A percentile compares a stretch with the other conserved stretches of the same genome.
Evolutionary conservation across 2,329 filamentous ascomycete species (phyloP).

Genomic region (Xylaria sp.): DNA sequence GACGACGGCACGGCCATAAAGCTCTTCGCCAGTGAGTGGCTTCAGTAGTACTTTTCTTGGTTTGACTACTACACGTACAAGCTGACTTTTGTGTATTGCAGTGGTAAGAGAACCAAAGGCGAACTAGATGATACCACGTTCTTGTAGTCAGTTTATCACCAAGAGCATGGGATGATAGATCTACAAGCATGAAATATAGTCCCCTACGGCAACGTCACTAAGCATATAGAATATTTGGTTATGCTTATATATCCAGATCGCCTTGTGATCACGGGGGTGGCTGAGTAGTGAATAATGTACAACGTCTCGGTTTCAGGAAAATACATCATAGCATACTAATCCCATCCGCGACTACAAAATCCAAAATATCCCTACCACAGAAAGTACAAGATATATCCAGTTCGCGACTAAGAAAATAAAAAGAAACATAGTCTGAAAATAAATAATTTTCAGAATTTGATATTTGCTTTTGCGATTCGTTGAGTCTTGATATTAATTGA

Average conservation of each 20-base stretch:
- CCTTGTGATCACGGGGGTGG: no score
- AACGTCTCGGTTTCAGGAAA: no score
- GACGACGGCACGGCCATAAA: slow-evolving; percentile 68
- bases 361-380: no score
- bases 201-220: not conserved
- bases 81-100: not conserved
- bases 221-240: not conserved
- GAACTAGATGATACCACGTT: not conserved
- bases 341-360: no score
- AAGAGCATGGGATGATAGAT: not conserved
- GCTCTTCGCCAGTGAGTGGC: slow-evolving; percentile 56
- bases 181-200: slow-evolving; percentile 7
- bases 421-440: no score
- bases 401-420: no score
- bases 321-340: no score
- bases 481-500: no score
- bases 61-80: not conserved
- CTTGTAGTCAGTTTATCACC: not conserved
- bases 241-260: not conserved
- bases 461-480: no score
- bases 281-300: no score
- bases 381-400: no score
- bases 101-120: slow-evolving; percentile 16
- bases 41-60: slow-evolving; percentile 43
- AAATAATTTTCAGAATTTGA: no score